Evolutionary conservation across 2,329 filamentous ascomycete genomes (phyloP).

Genomic region (Sporothrix brunneoviolacea): DNA sequence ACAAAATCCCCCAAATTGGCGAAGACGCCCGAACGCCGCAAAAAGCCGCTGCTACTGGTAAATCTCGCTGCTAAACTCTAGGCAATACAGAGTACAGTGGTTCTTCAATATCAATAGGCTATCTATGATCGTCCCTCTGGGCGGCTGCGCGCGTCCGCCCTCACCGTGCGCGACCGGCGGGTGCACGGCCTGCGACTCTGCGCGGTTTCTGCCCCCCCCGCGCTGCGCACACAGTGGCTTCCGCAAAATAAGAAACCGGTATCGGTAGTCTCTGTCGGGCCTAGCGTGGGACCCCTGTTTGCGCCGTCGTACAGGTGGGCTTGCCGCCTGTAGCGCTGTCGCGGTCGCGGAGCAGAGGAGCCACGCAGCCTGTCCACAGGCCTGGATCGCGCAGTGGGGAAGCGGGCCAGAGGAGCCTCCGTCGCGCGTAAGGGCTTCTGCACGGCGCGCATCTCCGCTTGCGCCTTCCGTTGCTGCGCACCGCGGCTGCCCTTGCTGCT

Average conservation of each 20-base stretch:
- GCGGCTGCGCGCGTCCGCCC: slow-evolving; percentile 1
- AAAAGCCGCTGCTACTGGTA: neutral
- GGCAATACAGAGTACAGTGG: too few species aligned
- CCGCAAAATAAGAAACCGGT: slow-evolving; percentile 6
- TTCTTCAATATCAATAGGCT: neutral
- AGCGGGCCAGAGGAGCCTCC: slow-evolving; percentile 11
- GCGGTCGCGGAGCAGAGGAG: slow-evolving; percentile 5
- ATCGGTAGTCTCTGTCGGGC: slow-evolving; percentile 8
- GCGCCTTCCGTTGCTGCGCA: slow-evolving; percentile 10
- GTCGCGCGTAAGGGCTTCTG: neutral
- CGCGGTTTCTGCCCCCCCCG: slow-evolving; percentile 3
- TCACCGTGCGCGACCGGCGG: slow-evolving; percentile 3
- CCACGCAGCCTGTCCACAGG: neutral
- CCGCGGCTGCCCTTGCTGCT: neutral
- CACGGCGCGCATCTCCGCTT: neutral
- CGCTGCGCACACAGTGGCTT: neutral
- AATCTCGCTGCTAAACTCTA: neutral
- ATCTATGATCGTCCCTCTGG: neutral
- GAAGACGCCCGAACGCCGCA: slow-evolving; percentile 2
- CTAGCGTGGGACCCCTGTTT: neutral
- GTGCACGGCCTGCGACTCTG: neutral
- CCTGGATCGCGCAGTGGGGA: slow-evolving; percentile 9
- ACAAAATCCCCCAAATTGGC: slow-evolving; percentile 3
- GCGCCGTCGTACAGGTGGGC: neutral
- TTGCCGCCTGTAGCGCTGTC: slow-evolving; percentile 5